Conservation (phyloP, 495 filamentous ascomycete genomes). For the Xanthoparmelia taractica region DNA sequence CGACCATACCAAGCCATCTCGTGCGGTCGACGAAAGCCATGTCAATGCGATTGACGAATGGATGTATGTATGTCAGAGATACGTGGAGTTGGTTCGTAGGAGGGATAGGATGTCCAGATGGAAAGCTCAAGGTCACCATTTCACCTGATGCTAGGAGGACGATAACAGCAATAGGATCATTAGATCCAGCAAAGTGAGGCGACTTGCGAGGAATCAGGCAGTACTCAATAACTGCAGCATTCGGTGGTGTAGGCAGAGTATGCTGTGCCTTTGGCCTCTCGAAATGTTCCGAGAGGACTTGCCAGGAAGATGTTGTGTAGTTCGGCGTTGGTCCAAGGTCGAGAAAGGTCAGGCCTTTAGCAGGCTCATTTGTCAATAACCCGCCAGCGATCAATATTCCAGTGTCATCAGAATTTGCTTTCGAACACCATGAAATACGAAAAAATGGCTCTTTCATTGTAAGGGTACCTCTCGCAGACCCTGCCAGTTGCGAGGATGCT, state of each 20-base stretch:
- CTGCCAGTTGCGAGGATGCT: conserved; percentile 36
- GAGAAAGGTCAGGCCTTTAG: conserved; percentile 74
- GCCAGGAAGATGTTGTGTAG: conserved; percentile 85
- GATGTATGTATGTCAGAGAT: conserved; percentile 75
- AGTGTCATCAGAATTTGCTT: conserved; percentile 86
- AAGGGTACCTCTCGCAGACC: conserved; percentile 37
- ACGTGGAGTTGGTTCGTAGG: conserved; percentile 87
- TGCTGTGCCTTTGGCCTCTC: conserved; percentile 58
- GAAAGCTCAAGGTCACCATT: conserved; percentile 79
- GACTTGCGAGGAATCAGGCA: conserved; percentile 71
- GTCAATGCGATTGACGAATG: conserved; percentile 65
- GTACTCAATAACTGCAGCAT: conserved; percentile 72
- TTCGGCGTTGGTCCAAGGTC: conserved; percentile 84
- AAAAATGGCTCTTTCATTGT: conserved; percentile 62
- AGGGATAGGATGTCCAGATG: conserved; percentile 79
- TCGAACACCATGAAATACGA: conserved; percentile 82
- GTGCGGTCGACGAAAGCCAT: conserved; percentile 63
- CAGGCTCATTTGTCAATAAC: conserved; percentile 48
- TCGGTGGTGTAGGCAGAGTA: conserved; percentile 69
- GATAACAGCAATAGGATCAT: conserved; percentile 82
- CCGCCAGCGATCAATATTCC: conserved; percentile 83
- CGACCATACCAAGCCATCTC: conserved; percentile 82
- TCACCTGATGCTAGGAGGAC: conserved; percentile 78
- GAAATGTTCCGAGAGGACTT: conserved; percentile 68
- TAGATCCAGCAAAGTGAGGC: conserved; percentile 77